Base-by-base conservation (phyloP, 139 green algal species). In the Chlorella vulgaris region DNA sequence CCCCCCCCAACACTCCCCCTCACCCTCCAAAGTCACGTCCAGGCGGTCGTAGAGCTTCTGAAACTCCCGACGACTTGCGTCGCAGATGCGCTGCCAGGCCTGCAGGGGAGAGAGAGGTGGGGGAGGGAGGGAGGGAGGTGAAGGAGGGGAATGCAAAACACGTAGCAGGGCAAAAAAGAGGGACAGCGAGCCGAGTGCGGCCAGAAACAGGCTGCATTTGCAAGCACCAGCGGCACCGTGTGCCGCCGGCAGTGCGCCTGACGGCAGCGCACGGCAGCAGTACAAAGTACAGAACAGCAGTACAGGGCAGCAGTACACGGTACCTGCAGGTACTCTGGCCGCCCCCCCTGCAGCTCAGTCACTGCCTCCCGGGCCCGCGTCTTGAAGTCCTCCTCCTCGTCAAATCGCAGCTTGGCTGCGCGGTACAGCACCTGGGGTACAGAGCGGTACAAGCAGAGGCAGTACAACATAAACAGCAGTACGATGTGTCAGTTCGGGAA, bases 321-420 rank as follows among this genome's bases (percentile, higher is more conserved):
- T 33, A 73, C 87, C 29, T 86, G 79, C 19, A 95, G 69, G 67
- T 81, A 94, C 76, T 92, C 83, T 13, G 77, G 31, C 42, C 96
- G 89, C 19, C 96, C 86, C 8, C 73, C 71, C 88, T 99, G 96
- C 78, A 99, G 92, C 42, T 82, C 78, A 0, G 93, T 97, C 36
- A 99, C 96, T 3, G 93, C 93, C 83, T 95, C 86, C 3, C 94
- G 88, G 31, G 97, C 90, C 24, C 92, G 89, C 61, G 83, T 86
- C 89, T 99, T 99, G 92, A 99, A 99, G 7, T 96, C 97, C 29
- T 93, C 86, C 33, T 99, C 96, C n/a, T 91, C 90, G 74, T 99
- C 96, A 88, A 99, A 99, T 4, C 92, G 90, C 81, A 86, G 76
- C 91, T 98, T 99, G 62, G 94, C 89, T 21, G 86, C 90, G 88